Base-by-base conservation (phyloP, 1,139 yeast genomes). In the Magnusiomyces clavatus region DNA sequence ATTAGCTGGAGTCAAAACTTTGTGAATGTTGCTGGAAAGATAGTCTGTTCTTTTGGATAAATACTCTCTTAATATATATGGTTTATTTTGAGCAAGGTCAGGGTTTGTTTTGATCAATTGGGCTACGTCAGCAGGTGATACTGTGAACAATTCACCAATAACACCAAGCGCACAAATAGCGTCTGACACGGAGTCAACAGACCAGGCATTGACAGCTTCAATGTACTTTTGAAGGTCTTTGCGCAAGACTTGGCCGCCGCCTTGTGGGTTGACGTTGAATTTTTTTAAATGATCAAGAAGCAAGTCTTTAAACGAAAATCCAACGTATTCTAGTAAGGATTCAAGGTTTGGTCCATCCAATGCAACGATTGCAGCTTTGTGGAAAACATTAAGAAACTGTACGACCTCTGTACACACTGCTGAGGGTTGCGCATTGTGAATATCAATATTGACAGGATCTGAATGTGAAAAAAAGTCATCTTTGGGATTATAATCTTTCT, bases 181-280 rank as follows among this genome's bases (percentile, higher is more conserved):
- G 43, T 81, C 86, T n/a, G 83, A 74, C 41, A 89, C 70, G 51
- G 78, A 82, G 1, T 76, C 74, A 34, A 86, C 73, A 5, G 73
- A 75, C 92, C 95, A 87, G 46, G 72, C 74, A 56, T 84, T 94
- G 50, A 90, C 78, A 0, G 80, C 76, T 16, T 82, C 77, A 64
- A 87, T 94, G 64, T 84, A 88, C 39, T 86, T 78, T 46, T 86
- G 84, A 6, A 86, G 81, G 69, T 90, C 97, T 43, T 85, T 84
- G 0, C 96, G 85, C 31, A 24, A 24, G n/a, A 87, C 77, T 16
- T 85, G 80, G 54, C 84, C 76, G 31, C 96, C 96, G 50, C 97
- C 97, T 11, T 83, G 78, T 2, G 89, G 81, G 60, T 81, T 86
- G 54, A 89, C 87, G 39, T 80, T 79, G 64, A 81, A 86, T 62